Conservation (phyloP, 371 early-diverging fungal species). For the Syncephalastrum contaminatum region DNA sequence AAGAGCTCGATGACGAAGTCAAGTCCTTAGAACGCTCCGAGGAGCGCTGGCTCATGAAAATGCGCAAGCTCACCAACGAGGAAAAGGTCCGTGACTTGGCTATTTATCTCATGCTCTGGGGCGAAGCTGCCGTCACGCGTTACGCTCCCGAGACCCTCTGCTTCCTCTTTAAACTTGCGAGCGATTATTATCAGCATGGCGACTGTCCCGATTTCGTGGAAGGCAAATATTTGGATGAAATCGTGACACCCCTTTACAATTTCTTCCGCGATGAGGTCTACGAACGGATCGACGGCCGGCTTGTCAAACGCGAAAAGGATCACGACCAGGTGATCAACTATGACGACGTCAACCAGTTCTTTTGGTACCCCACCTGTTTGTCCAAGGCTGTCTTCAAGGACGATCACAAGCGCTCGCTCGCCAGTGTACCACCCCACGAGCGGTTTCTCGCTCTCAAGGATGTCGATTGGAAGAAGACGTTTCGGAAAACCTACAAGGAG, state of each 20-base stretch:
- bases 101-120: constrained; percentile 85
- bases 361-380: constrained; percentile 78
- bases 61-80: constrained; percentile 74
- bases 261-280: constrained; percentile 81
- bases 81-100: constrained; percentile 73
- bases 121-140: constrained; percentile 81
- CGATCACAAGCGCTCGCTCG: constrained; percentile 48
- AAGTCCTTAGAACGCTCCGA: constrained; percentile 53
- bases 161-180: constrained; percentile 80
- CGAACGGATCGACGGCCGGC: constrained; percentile 66
- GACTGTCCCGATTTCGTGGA: constrained; percentile 52
- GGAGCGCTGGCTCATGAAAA: constrained; percentile 69
- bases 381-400: constrained; percentile 57
- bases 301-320: constrained; percentile 78
- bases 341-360: constrained; percentile 89
- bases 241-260: constrained; percentile 77
- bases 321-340: constrained; percentile 82
- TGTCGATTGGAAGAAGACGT: constrained; percentile 72
- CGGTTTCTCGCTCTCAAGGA: constrained; percentile 65
- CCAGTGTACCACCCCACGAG: constrained; percentile 61
- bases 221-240: constrained; percentile 68
- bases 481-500: constrained; percentile 87
- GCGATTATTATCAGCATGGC: constrained; percentile 49
- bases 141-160: constrained; percentile 81
- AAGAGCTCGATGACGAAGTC: constrained; percentile 34